These are phyloP conservation scores for Xylaria sp. DNA, from an alignment of 2,329 filamentous ascomycete genomes.

Conservation along the genomic window DNA sequence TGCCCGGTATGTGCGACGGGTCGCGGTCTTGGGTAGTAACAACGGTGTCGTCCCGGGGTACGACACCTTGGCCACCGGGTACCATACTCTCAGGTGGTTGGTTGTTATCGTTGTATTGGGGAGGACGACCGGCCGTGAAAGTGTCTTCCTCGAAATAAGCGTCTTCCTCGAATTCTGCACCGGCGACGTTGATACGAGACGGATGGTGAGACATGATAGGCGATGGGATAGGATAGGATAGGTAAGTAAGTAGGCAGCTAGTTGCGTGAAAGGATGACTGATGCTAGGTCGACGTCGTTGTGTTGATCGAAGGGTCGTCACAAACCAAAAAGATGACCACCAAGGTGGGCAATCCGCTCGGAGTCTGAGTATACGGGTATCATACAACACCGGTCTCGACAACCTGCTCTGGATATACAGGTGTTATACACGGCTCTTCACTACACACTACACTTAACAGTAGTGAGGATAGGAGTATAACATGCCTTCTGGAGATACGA, in stretches of 20 bases:
- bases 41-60: neutral
- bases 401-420: no score
- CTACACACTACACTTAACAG: no score
- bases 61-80: neutral
- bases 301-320: neutral
- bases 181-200: neutral
- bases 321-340: neutral
- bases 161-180: neutral
- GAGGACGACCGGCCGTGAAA: slow-evolving; percentile 6
- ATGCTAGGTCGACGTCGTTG: neutral
- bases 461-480: no score
- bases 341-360: neutral
- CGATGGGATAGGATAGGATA: no score
- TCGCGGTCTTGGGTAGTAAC: neutral
- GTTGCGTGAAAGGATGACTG: neutral
- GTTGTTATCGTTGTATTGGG: slow-evolving; percentile 6
- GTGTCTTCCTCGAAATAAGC: slow-evolving; percentile 11
- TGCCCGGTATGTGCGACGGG: neutral
- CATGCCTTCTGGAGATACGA: no score
- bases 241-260: neutral
- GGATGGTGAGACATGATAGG: neutral
- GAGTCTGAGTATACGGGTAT: no score
- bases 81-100: neutral
- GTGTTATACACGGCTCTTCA: no score
- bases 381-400: no score